A percentile compares a stretch with the other conserved stretches of the same genome.
These are phyloP conservation scores for Podila epigama DNA, from an alignment of 192 early-diverging fungal species.

Conservation along the genomic window DNA sequence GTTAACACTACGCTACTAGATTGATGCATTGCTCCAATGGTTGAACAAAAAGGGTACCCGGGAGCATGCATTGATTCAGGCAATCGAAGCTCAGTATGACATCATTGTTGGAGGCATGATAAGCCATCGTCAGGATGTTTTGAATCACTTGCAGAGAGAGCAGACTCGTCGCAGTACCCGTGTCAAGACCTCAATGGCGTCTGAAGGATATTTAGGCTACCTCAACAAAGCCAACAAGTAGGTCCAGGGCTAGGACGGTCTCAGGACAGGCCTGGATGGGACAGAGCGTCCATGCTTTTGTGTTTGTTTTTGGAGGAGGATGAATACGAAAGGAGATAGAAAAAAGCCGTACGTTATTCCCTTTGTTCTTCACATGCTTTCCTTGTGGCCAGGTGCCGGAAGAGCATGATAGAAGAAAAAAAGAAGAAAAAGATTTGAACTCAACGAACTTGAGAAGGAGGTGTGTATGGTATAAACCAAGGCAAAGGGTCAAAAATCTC, in stretches of 20 bases:
- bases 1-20: conserved; percentile 38
- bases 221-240: conserved; percentile 21
- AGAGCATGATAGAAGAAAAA: no score
- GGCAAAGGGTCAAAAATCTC: no score
- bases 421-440: no score
- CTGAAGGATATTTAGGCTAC: conserved; percentile 42
- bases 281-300: not conserved
- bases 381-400: no score
- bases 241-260: not conserved
- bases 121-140: conserved; percentile 35
- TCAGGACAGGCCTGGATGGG: not conserved
- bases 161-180: conserved; percentile 55
- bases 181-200: conserved; percentile 45
- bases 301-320: no score
- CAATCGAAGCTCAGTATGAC: conserved; percentile 23
- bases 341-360: no score
- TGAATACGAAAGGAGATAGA: no score
- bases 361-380: no score
- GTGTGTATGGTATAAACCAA: no score
- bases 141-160: conserved; percentile 38
- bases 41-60: conserved; percentile 80
- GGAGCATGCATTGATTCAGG: conserved; percentile 67
- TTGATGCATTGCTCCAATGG: conserved; percentile 76
- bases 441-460: no score
- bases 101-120: conserved; percentile 40